phyloP scores from a whole-genome alignment of 768 basidiomycete species.

The Hypsizygus marmoreus region DNA sequence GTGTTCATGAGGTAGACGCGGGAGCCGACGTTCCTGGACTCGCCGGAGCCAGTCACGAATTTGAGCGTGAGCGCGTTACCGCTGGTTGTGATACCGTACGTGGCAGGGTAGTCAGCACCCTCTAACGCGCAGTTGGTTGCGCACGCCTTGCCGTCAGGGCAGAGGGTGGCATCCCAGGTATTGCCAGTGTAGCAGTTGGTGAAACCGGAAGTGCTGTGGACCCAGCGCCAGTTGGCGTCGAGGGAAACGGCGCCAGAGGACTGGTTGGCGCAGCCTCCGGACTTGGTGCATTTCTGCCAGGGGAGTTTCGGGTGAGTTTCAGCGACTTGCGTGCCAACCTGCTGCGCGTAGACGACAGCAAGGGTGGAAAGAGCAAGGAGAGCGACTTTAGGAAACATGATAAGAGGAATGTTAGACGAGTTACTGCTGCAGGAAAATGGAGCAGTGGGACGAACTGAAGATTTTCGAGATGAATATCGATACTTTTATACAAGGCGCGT shows the following conservation, averaged over 20 bases:
- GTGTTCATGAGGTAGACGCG: background rate
- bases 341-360: slow-evolving; percentile 32
- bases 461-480: no score
- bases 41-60: slow-evolving; percentile 40
- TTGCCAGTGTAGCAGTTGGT: slow-evolving; percentile 58
- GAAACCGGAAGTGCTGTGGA: slow-evolving; percentile 37
- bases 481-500: no score
- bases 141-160: slow-evolving; percentile 50
- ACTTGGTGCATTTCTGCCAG: slow-evolving; percentile 47
- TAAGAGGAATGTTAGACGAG: no score
- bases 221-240: no score
- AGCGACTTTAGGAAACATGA: slow-evolving; percentile 39
- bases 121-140: slow-evolving; percentile 44
- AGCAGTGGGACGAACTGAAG: no score
- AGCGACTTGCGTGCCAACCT: slow-evolving; percentile 49
- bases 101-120: slow-evolving; percentile 47
- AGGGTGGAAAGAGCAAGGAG: slow-evolving; percentile 39
- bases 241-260: slow-evolving; percentile 40
- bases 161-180: slow-evolving; percentile 51
- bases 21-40: slow-evolving; percentile 40
- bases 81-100: slow-evolving; percentile 51
- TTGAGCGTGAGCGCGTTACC: slow-evolving; percentile 48
- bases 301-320: slow-evolving; percentile 25
- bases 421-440: no score
- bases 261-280: slow-evolving; percentile 42